Evolutionary conservation across 2,329 filamentous ascomycete genomes (phyloP).

Genomic region (Fusarium continuum): DNA sequence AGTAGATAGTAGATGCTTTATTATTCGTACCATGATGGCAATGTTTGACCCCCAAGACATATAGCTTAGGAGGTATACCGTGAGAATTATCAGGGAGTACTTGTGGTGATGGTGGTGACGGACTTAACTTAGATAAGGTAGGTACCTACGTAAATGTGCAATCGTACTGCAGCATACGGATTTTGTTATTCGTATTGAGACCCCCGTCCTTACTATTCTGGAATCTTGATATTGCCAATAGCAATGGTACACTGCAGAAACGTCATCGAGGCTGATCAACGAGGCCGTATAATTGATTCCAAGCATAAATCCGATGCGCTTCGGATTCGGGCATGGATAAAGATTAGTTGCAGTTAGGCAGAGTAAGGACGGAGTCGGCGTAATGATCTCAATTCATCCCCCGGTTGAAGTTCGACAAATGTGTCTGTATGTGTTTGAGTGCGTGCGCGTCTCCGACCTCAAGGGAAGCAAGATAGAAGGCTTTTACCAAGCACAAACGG

Average conservation of each 20-base stretch:
- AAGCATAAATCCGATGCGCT: constrained; percentile 1
- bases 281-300: background rate
- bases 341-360: background rate
- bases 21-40: background rate
- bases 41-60: constrained; percentile 8
- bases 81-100: too few species aligned
- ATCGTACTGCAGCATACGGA: background rate
- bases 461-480: constrained; percentile 3
- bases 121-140: constrained; percentile 26
- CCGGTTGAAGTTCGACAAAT: background rate
- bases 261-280: constrained; percentile 24
- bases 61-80: background rate
- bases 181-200: constrained; percentile 12
- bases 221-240: background rate
- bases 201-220: background rate
- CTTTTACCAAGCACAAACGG: background rate
- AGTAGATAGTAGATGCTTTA: background rate
- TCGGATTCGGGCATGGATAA: constrained; percentile 5
- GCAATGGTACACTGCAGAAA: background rate
- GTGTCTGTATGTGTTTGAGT: constrained; percentile 3
- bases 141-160: constrained; percentile 26
- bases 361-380: background rate
- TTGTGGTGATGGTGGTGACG: background rate
- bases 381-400: constrained; percentile 8
- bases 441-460: constrained; percentile 11